Conservation (phyloP, 192 early-diverging fungal species). For the Coemansia sp. region DNA sequence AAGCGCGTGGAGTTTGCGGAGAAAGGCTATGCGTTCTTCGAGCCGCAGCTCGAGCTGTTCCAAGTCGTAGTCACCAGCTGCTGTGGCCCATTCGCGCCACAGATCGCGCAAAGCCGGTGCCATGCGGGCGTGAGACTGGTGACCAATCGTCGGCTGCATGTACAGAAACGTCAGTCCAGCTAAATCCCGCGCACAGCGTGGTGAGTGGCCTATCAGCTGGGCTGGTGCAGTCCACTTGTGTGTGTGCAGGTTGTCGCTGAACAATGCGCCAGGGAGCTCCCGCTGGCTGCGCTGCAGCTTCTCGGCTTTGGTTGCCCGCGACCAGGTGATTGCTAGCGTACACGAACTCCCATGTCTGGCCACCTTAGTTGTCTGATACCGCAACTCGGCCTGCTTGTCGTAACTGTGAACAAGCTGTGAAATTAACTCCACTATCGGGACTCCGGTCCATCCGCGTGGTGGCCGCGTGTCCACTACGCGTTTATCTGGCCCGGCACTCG, state of each 20-base stretch:
- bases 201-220: background rate
- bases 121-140: conserved; percentile 5
- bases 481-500: background rate
- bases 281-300: background rate
- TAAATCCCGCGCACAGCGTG: conserved; percentile 19
- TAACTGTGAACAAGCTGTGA: background rate
- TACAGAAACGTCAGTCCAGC: conserved; percentile 18
- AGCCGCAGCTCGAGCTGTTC: background rate
- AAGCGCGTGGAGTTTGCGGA: conserved; percentile 11
- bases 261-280: background rate
- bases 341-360: background rate
- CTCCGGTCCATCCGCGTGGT: conserved; percentile 19
- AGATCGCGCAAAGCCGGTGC: conserved; percentile 14
- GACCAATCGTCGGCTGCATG: conserved; percentile 10
- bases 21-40: conserved; percentile 7
- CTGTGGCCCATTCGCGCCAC: conserved; percentile 22
- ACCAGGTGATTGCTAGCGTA: conserved; percentile 12
- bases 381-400: conserved; percentile 13
- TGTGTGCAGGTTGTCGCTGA: background rate
- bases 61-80: background rate
- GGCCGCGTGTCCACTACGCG: conserved; percentile 4
- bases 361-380: conserved; percentile 1
- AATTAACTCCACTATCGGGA: conserved; percentile 4
- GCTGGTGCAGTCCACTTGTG: conserved; percentile 17
- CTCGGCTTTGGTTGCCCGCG: conserved; percentile 8